Evolutionary conservation across 2,329 filamentous ascomycete species (phyloP).

Genomic region (Sordariomycetes sp.): DNA sequence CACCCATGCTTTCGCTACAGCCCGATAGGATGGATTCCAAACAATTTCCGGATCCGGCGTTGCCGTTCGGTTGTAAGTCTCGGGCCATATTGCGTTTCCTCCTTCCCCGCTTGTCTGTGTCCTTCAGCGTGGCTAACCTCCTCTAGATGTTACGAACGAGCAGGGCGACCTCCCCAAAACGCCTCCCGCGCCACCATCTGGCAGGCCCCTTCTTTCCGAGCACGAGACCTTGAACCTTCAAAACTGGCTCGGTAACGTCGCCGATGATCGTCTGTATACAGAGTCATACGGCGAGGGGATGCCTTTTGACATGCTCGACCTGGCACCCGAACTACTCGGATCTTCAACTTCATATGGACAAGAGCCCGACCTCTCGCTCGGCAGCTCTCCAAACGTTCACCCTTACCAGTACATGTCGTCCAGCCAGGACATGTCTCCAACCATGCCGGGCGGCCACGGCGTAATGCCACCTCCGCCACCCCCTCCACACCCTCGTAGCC

Average conservation of each 20-base stretch:
- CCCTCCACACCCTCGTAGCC: slow-evolving; percentile 10
- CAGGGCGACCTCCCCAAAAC: slow-evolving; percentile 18
- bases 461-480: slow-evolving; percentile 12
- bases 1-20: slow-evolving; percentile 47
- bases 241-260: slow-evolving; percentile 45
- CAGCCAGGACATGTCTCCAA: background rate
- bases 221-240: slow-evolving; percentile 48
- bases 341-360: slow-evolving; percentile 53
- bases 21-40: slow-evolving; percentile 49
- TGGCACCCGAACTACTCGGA: slow-evolving; percentile 56
- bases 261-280: slow-evolving; percentile 36
- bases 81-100: background rate
- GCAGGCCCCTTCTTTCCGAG: slow-evolving; percentile 55
- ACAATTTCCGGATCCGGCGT: slow-evolving; percentile 32
- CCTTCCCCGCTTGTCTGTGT: background rate
- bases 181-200: slow-evolving; percentile 51
- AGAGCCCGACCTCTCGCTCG: slow-evolving; percentile 20
- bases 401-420: background rate
- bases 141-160: slow-evolving; percentile 23
- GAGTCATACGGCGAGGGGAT: slow-evolving; percentile 40
- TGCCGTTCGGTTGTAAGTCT: slow-evolving; percentile 59
- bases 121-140: background rate
- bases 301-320: slow-evolving; percentile 35
- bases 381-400: background rate
- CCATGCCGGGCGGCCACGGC: slow-evolving; percentile 2